These are phyloP conservation scores for Gyromitra esculenta DNA, from an alignment of 2,329 filamentous ascomycete genomes.

Conservation along the genomic window DNA sequence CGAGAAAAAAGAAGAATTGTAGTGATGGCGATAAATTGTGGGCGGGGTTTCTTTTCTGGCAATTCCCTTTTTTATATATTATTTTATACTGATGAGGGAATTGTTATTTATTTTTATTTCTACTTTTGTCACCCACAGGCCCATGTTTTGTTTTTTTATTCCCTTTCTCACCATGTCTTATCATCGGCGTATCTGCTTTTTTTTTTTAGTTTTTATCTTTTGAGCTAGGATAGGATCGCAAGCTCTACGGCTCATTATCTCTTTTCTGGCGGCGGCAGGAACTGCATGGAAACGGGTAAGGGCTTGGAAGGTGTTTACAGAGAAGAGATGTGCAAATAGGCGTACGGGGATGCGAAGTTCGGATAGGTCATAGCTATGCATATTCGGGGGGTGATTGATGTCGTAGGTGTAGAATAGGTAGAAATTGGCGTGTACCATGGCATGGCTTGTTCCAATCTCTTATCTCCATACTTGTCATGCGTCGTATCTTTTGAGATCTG, in stretches of 20 bases:
- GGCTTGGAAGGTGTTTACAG: conserved; percentile 14
- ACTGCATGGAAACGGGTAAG: conserved; percentile 31
- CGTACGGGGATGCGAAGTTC: conserved; percentile 27
- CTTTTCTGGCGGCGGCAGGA: conserved; percentile 31
- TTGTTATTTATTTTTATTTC: conserved; percentile 52
- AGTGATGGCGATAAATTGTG: conserved; percentile 25
- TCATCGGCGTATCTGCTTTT: conserved; percentile 52
- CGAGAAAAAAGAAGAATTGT: conserved; percentile 18
- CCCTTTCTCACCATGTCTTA: conserved; percentile 36
- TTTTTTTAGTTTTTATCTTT: conserved; percentile 43
- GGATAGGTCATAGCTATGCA: conserved; percentile 14
- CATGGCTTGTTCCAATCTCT: conserved; percentile 53
- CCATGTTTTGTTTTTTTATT: conserved; percentile 29
- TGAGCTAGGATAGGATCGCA: conserved; percentile 19
- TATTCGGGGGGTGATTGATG: conserved; percentile 23
- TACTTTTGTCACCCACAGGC: conserved; percentile 38
- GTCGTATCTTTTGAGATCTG: conserved; percentile 48
- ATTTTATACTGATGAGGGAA: conserved; percentile 52
- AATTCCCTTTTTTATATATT: conserved; percentile 48
- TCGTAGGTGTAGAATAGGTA: conserved; percentile 55
- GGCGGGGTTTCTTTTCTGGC: conserved; percentile 32
- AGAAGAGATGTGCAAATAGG: conserved; percentile 42
- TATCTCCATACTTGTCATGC: conserved; percentile 49
- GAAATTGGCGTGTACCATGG: conserved; percentile 53
- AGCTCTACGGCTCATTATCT: conserved; percentile 4